phyloP scores from a whole-genome alignment of 2,329 filamentous ascomycete species.

The Plenodomus lindquistii region DNA sequence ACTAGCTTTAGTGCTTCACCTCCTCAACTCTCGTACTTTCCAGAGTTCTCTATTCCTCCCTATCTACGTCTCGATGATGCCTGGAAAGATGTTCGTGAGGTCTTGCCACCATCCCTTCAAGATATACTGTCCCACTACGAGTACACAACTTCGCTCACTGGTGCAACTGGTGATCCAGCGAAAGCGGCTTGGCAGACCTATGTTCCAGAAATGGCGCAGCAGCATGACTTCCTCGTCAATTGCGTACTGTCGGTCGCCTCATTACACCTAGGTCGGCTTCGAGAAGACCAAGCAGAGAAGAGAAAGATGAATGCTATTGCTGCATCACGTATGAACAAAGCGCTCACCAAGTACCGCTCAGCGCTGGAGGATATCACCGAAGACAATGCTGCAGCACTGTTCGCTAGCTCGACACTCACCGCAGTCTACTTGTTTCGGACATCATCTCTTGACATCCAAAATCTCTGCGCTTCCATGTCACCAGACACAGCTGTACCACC shows the following conservation, averaged over 20 bases:
- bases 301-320: slow-evolving; percentile 32
- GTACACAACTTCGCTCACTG: slow-evolving; percentile 36
- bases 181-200: slow-evolving; percentile 38
- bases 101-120: slow-evolving; percentile 27
- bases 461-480: slow-evolving; percentile 28
- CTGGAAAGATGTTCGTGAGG: slow-evolving; percentile 33
- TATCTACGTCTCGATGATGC: slow-evolving; percentile 30
- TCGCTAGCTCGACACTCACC: slow-evolving; percentile 37
- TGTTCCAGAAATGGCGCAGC: slow-evolving; percentile 46
- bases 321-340: slow-evolving; percentile 41
- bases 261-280: slow-evolving; percentile 49
- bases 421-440: slow-evolving; percentile 42
- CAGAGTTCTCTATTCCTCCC: slow-evolving; percentile 22
- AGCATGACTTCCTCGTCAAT: slow-evolving; percentile 51
- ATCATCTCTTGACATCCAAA: slow-evolving; percentile 35
- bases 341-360: slow-evolving; percentile 31
- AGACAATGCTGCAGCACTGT: slow-evolving; percentile 49
- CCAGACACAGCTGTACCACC: slow-evolving; percentile 19
- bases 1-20: neutral
- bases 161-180: slow-evolving; percentile 33
- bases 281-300: slow-evolving; percentile 27
- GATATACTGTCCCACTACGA: slow-evolving; percentile 40
- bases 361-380: slow-evolving; percentile 43
- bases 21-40: slow-evolving; percentile 1
- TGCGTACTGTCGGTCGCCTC: slow-evolving; percentile 52